Evolutionary conservation across 1,139 yeast genomes (phyloP).

Genomic region (Hansenula anomala): DNA sequence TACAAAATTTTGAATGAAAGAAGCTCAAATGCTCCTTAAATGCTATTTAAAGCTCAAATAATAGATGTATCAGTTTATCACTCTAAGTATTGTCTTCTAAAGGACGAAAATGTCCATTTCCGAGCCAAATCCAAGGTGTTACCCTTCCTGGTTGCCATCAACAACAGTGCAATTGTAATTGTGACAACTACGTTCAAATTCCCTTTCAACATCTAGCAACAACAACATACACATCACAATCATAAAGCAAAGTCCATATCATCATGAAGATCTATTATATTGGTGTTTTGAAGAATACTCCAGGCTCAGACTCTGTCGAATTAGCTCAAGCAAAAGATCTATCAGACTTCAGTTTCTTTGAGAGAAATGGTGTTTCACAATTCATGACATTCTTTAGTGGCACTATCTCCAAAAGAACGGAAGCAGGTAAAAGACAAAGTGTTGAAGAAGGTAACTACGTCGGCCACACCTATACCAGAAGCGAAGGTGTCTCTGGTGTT

Average conservation of each 20-base stretch:
- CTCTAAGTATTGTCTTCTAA: no score
- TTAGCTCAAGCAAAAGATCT: constrained; percentile 79
- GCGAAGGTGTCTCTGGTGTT: constrained; percentile 93
- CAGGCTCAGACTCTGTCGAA: constrained; percentile 63
- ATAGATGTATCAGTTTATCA: no score
- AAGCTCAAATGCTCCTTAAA: no score
- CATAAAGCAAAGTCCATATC: neutral
- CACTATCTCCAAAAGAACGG: constrained; percentile 86
- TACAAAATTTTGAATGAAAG: no score
- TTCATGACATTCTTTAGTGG: constrained; percentile 93
- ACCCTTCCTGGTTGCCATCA: neutral
- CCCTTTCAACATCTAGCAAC: neutral
- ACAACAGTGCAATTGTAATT: neutral
- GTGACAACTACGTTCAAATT: constrained; percentile 1
- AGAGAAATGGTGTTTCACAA: constrained; percentile 70
- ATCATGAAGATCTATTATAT: constrained; percentile 86
- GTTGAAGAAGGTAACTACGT: constrained; percentile 81
- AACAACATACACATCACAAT: neutral
- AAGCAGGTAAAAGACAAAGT: constrained; percentile 87
- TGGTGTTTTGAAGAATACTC: constrained; percentile 67
- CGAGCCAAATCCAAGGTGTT: no score
- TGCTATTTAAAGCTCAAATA: no score
- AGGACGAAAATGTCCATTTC: no score
- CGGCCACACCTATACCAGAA: constrained; percentile 87
- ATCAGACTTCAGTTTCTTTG: constrained; percentile 83